Evolutionary conservation across 768 basidiomycete species (phyloP), one percentile per base, ranked within the genome.

Genomic region (Serendipita sp.): DNA sequence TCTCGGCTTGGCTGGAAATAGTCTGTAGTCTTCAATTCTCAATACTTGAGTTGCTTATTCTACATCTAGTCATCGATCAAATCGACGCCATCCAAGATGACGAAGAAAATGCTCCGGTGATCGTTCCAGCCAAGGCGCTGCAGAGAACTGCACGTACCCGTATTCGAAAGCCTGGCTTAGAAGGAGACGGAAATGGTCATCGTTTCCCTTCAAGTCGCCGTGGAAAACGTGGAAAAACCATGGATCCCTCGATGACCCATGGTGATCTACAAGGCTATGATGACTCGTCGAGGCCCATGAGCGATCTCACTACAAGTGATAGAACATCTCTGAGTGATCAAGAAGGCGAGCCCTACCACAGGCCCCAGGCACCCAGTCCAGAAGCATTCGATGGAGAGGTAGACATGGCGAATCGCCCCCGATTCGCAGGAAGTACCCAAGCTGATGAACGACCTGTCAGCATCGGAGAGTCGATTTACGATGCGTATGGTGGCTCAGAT

Each of bases 111-210:
- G 81, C 82, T n/a, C 94, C 94, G 27, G 88, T 96, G 70, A 89
- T 96, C 66, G 83, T 88, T 2, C 73, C 63, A n/a, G 55, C 55
- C 18, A 63, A 67, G 40, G 18, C 88, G 91, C 79, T 99, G 11
- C 87, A 92, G 23, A 87, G 96, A 43, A 83, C 92, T 8, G 92
- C 92, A 3, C 84, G 95, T 13, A 99, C 96, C 0, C 93, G 92
- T 77, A 96, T 98, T 69, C 86, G 95, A 40, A 99, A 98, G 75
- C 78, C 85, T 13, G 81, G 83, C 3, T 72, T 86, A 3, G 79
- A 81, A 13, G 88, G 84, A 27, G 90, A 88, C 73, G 88, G 87
- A 10, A 84, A 81, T 37, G 88, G 88, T 1, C 90, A 90, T 78
- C 85, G 91, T 10, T 94, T 94, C 74, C 75, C 74, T 3, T 73